A percentile compares a stretch with the other conserved stretches of the same genome.
phyloP scores from a whole-genome alignment of 768 basidiomycete species.

The Mrakia frigida region DNA sequence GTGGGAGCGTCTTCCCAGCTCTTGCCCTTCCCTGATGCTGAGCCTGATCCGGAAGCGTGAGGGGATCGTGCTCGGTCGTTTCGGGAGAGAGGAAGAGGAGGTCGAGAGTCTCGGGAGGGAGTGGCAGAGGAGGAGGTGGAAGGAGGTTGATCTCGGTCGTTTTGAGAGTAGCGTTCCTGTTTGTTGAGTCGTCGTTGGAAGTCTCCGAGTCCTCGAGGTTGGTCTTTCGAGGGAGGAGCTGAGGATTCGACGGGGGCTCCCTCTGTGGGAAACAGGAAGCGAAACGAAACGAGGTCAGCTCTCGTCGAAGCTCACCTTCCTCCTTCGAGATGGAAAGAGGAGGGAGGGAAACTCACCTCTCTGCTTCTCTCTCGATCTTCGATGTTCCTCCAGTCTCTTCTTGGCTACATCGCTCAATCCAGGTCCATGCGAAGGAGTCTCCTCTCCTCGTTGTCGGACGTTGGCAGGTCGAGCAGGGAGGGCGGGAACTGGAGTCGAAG shows the following conservation, averaged over 20 bases:
- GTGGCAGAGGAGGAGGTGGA: slow-evolving; percentile 2
- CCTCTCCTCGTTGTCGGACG: slow-evolving; percentile 69
- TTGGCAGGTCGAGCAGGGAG: slow-evolving; percentile 58
- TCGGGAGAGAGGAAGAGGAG: not conserved
- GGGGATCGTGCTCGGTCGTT: not conserved
- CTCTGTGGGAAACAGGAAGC: not conserved
- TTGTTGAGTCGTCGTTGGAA: slow-evolving; percentile 90
- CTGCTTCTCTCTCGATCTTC: slow-evolving; percentile 63
- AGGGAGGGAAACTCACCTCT: slow-evolving; percentile 50
- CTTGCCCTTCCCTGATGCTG: slow-evolving; percentile 33
- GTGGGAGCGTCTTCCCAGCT: slow-evolving; percentile 44
- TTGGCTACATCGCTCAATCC: slow-evolving; percentile 75
- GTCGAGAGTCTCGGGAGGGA: not conserved
- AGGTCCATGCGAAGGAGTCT: slow-evolving; percentile 88
- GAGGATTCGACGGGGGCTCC: slow-evolving; percentile 28
- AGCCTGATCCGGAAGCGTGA: slow-evolving; percentile 17
- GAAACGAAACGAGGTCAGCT: not conserved
- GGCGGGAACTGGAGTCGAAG: slow-evolving; percentile 59
- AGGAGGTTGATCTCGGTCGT: not conserved
- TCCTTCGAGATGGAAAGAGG: not conserved
- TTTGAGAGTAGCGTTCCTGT: slow-evolving; percentile 21
- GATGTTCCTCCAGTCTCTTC: slow-evolving; percentile 68
- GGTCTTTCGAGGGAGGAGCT: not conserved
- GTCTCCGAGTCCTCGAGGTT: slow-evolving; percentile 74
- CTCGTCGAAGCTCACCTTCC: not conserved